Evolutionary conservation across 1,284 basidiomycete genomes (phyloP).

Genomic region (Tilletia setariae): DNA sequence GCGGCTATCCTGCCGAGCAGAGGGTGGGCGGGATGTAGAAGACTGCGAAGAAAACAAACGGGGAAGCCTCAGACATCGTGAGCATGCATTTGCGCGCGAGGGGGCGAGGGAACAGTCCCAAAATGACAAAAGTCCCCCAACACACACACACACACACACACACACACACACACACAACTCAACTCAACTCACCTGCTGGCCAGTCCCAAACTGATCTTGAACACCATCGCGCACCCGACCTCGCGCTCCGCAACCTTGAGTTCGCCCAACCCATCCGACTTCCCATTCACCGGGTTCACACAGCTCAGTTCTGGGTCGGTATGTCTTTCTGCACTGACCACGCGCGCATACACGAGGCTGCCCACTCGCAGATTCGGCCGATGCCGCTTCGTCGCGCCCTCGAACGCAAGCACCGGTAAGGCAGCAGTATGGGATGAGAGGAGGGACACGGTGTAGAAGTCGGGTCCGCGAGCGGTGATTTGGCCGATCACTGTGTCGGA

Average conservation of each 20-base stretch:
- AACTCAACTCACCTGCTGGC: constrained; percentile 17
- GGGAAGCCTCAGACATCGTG: not conserved
- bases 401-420: constrained; percentile 47
- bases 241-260: constrained; percentile 36
- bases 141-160: too few relatives aligned
- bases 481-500: constrained; percentile 45
- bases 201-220: constrained; percentile 29
- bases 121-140: too few relatives aligned
- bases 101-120: not conserved
- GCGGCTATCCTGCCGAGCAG: constrained; percentile 34
- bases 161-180: too few relatives aligned
- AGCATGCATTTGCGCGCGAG: too few relatives aligned
- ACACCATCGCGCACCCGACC: constrained; percentile 27
- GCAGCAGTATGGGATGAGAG: constrained; percentile 32
- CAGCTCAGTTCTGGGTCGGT: constrained; percentile 51
- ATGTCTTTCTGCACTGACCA: constrained; percentile 38
- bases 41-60: constrained; percentile 18
- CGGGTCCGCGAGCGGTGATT: constrained; percentile 42
- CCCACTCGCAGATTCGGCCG: constrained; percentile 50
- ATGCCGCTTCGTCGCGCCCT: constrained; percentile 51
- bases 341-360: constrained; percentile 43
- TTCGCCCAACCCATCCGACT: constrained; percentile 47
- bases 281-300: constrained; percentile 43
- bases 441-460: constrained; percentile 46
- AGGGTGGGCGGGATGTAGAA: constrained; percentile 31